Evolutionary conservation across 805 yeast genomes (phyloP).

Genomic region (Jamesozyma hellenica): DNA sequence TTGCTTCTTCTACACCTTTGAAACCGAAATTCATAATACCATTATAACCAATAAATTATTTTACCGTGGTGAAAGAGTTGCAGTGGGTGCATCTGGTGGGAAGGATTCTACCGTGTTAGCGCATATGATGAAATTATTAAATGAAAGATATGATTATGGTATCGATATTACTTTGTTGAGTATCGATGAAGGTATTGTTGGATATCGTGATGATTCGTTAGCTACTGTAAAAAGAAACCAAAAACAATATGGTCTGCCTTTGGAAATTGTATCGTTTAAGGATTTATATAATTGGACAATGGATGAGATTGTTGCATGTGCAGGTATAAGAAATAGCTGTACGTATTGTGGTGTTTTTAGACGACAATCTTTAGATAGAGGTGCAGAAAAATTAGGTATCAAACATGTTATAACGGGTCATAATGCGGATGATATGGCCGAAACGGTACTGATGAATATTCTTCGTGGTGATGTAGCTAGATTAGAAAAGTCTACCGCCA

Average conservation of each 20-base stretch:
- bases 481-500: conserved; percentile 76
- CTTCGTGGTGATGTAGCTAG: conserved; percentile 94
- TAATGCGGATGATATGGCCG: conserved; percentile 99
- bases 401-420: conserved; percentile 95
- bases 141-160: conserved; percentile 83
- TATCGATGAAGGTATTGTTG: conserved; percentile 94
- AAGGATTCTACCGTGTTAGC: conserved; percentile 96
- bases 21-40: conserved; percentile 90
- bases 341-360: conserved; percentile 97
- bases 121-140: conserved; percentile 70
- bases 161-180: conserved; percentile 73
- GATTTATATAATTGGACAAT: conserved; percentile 95
- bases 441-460: conserved; percentile 89
- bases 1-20: conserved; percentile 85
- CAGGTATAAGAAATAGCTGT: conserved; percentile 88
- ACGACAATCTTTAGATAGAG: conserved; percentile 93
- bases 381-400: conserved; percentile 78
- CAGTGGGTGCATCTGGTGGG: conserved; percentile 98
- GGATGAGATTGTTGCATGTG: conserved; percentile 94
- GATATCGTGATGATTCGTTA: conserved; percentile 92
- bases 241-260: conserved; percentile 68
- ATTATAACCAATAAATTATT: conserved; percentile 63
- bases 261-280: conserved; percentile 73
- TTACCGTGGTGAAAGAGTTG: conserved; percentile 73
- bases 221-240: conserved; percentile 95